Conservation (phyloP, 495 filamentous ascomycete species). For the Aspergillus funiculosus region DNA sequence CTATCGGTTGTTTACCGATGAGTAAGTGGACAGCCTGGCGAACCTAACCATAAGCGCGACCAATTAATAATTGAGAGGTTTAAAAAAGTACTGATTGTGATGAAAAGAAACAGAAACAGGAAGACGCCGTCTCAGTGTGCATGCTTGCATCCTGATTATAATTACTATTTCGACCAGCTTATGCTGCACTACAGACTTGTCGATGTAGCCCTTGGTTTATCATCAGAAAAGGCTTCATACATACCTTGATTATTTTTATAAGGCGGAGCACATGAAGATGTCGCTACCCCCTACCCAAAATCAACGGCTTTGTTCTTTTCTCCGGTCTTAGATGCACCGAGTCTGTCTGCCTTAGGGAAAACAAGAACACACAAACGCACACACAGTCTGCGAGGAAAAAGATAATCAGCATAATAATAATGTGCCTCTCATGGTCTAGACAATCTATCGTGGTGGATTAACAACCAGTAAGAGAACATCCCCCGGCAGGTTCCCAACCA, state of each 20-base stretch:
- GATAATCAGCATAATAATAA: neutral
- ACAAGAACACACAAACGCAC: slow-evolving; percentile 6
- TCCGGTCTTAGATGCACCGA: too few relatives aligned
- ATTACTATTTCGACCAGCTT: slow-evolving; percentile 6
- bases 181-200: slow-evolving; percentile 11
- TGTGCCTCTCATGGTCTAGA: slow-evolving; percentile 11
- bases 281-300: too few relatives aligned
- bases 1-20: slow-evolving; percentile 16
- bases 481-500: slow-evolving; percentile 11
- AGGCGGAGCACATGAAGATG: neutral
- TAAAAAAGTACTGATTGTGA: slow-evolving; percentile 11
- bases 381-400: neutral
- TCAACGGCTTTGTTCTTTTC: too few relatives aligned
- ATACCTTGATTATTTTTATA: neutral
- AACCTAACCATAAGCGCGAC: slow-evolving; percentile 10
- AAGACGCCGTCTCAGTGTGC: slow-evolving; percentile 6
- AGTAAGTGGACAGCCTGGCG: slow-evolving; percentile 10
- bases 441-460: slow-evolving; percentile 11
- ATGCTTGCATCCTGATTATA: slow-evolving; percentile 14
- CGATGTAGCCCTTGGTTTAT: slow-evolving; percentile 7
- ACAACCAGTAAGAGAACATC: slow-evolving; percentile 15
- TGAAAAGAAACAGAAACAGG: slow-evolving; percentile 6
- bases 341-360: slow-evolving; percentile 9
- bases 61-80: slow-evolving; percentile 5
- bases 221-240: neutral